Evolutionary conservation across 306 rosid species (phyloP), one percentile per base, ranked within the genome.

Genomic region (Vachellia collinsii): DNA sequence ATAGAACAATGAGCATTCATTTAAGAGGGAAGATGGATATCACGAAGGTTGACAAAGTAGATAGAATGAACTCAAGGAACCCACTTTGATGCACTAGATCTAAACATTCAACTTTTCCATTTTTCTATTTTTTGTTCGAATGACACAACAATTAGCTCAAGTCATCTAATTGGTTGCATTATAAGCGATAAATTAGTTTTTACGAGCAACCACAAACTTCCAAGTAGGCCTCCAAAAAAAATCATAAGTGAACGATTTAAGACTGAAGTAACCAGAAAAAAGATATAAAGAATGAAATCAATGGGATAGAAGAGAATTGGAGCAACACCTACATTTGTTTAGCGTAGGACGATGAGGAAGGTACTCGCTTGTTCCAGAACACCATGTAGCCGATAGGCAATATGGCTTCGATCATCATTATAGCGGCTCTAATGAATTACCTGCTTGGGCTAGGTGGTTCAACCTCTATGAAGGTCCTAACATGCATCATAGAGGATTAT

Each of bases 261-360:
- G 77, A 72, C 34, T 48, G 10, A 36, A 36, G 23, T 10, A 50
- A 51, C 11, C 1, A 44, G 62, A 53, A 8, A 36, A 4, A 0
- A 9, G 1, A 53, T 51, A 11, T 13, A 19, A 38, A 74, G 17
- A 4, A 6, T 7, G 38, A 16, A 58, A 54, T 39, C 4, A 38
- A 11, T 8, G 50, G 64, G 3, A 8, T 29, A 2, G 70, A 20
- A 42, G 14, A 16, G 44, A 46, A 39, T 10, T 3, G 34, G 79
- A 74, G 81, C 91, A 89, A 91, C 90, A 86, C 95, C 93, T 86
- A 91, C 95, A 93, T 89, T 91, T 91, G 95, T 89, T 89, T 89
- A 90, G 93, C 68, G 83, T 91, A 91, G 48, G 95, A 87, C 51
- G 88, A 86, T 70, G 93, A 85, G 59, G 88, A 76, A 19, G 95